phyloP scores from a whole-genome alignment of 371 early-diverging fungal genomes.

The Mucor sp. region DNA sequence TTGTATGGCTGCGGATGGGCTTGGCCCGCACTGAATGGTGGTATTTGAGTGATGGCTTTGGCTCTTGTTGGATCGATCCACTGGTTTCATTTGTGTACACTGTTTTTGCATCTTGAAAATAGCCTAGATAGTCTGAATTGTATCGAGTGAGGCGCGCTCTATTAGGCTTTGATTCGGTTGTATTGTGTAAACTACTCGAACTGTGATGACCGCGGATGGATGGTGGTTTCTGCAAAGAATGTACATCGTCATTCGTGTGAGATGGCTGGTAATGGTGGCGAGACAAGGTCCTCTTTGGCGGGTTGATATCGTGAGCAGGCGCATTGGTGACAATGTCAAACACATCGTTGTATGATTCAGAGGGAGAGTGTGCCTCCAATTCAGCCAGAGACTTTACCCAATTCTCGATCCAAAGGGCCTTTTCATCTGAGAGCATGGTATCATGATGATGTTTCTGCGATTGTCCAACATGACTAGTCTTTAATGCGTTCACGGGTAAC shows the following conservation, averaged over 20 bases:
- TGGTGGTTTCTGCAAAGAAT: background rate
- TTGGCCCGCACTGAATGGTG: slow-evolving; percentile 12
- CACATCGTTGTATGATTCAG: background rate
- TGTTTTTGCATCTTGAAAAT: slow-evolving; percentile 19
- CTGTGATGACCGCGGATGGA: background rate
- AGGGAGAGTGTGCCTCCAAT: background rate
- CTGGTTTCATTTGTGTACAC: slow-evolving; percentile 9
- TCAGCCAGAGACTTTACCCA: slow-evolving; percentile 26
- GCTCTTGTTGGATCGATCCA: background rate
- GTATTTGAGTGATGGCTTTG: slow-evolving; percentile 4
- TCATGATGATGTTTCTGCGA: background rate
- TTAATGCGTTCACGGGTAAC: background rate
- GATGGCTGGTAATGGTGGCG: background rate
- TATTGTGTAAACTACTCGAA: background rate
- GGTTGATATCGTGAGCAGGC: background rate
- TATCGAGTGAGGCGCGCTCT: background rate
- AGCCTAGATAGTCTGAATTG: background rate
- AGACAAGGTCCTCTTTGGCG: background rate
- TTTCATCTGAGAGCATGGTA: slow-evolving; percentile 13
- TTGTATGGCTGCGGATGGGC: background rate
- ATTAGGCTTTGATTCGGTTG: background rate
- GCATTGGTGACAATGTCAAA: background rate
- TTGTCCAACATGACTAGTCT: background rate
- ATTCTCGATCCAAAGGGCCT: slow-evolving; percentile 26
- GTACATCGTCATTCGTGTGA: background rate